These are phyloP conservation scores for Calophaca sinica DNA, from an alignment of 306 rosid genomes.

Conservation along the genomic window DNA sequence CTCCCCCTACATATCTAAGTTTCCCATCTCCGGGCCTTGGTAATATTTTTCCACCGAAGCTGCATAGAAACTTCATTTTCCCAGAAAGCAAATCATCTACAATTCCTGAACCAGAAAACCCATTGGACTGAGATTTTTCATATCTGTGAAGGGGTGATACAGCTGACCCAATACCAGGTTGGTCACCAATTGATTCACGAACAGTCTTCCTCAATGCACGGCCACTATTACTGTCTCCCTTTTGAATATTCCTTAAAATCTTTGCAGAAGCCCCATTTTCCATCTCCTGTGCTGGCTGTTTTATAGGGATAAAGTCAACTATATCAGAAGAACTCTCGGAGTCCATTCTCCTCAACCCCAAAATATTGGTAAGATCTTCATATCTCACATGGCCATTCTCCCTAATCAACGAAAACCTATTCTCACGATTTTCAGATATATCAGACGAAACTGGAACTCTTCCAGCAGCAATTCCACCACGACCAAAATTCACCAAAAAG, in stretches of 20 bases:
- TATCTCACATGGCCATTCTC: constrained; percentile 57
- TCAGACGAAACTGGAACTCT: constrained; percentile 50
- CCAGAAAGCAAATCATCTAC: constrained; percentile 54
- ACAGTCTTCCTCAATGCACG: constrained; percentile 52
- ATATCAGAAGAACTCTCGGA: constrained; percentile 67
- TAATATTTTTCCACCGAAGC: constrained; percentile 77
- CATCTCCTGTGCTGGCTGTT: constrained; percentile 55
- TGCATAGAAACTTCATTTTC: constrained; percentile 76
- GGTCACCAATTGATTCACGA: constrained; percentile 56
- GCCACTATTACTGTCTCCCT: constrained; percentile 49
- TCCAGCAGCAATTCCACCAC: constrained; percentile 51
- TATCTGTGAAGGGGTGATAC: constrained; percentile 45
- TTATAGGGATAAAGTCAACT: constrained; percentile 46
- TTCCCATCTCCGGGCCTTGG: constrained; percentile 81
- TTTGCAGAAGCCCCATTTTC: constrained; percentile 52
- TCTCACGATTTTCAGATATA: constrained; percentile 42
- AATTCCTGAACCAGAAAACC: constrained; percentile 50
- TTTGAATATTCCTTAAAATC: constrained; percentile 44
- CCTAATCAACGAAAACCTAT: constrained; percentile 43
- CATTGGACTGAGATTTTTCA: constrained; percentile 60
- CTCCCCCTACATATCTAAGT: constrained; percentile 82
- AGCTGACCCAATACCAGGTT: constrained; percentile 33
- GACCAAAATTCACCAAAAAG: constrained; percentile 52
- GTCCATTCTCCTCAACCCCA: constrained; percentile 68
- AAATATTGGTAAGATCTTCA: constrained; percentile 60